Evolutionary conservation across 169 alveolate species (phyloP).

Genomic region (Eimeria maxima): DNA sequence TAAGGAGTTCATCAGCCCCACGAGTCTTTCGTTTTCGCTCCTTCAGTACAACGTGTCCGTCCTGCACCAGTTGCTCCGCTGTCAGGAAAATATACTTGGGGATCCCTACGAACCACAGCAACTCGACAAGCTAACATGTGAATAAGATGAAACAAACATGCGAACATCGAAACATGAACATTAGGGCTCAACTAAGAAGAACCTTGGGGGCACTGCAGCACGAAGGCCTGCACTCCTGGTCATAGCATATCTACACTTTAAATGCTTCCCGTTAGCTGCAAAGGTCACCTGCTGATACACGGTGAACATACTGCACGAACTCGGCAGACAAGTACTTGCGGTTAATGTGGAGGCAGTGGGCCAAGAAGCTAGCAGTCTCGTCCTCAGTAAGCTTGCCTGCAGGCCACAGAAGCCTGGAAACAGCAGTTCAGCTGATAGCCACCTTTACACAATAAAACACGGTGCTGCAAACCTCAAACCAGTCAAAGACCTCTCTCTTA

Average conservation of each 20-base stretch:
- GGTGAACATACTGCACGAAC: conserved; percentile 87
- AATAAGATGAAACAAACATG: neutral
- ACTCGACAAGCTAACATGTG: neutral
- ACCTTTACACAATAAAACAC: neutral
- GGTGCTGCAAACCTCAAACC: neutral
- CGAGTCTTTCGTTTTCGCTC: conserved; percentile 56
- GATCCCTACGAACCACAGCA: conserved; percentile 58
- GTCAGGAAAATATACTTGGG: conserved; percentile 83
- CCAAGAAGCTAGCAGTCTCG: conserved; percentile 86
- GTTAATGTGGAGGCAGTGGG: conserved; percentile 83
- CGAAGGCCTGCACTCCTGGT: neutral
- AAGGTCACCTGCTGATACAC: conserved; percentile 83
- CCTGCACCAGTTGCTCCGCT: conserved; percentile 73
- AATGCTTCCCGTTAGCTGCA: neutral
- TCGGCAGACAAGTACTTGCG: conserved; percentile 83
- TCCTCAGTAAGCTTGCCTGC: conserved; percentile 79
- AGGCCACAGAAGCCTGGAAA: neutral
- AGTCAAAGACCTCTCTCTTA: neutral
- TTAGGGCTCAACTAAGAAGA: neutral
- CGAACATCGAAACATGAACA: too few species aligned
- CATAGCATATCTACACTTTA: neutral
- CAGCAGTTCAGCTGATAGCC: neutral
- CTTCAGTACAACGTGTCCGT: conserved; percentile 77
- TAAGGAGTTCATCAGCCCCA: neutral
- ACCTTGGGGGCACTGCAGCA: neutral